A percentile compares a stretch with the other conserved stretches of the same genome.
These are phyloP conservation scores for Isabelozyma pseudorhagii DNA, from an alignment of 805 yeast genomes.

Conservation along the genomic window DNA sequence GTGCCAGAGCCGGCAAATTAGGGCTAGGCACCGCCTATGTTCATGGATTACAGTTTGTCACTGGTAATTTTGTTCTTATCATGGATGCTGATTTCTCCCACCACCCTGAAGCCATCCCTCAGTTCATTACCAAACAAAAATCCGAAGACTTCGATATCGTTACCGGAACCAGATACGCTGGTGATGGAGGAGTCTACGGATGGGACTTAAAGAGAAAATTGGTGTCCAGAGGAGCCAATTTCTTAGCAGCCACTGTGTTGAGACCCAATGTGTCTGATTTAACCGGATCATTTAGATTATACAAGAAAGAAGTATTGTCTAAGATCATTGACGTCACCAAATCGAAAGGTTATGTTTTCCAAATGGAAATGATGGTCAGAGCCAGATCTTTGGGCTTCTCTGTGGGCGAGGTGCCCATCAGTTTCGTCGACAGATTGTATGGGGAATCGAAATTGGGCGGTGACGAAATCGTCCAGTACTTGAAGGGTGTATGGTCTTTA, in stretches of 20 bases:
- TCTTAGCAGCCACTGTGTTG: constrained; percentile 66
- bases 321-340: constrained; percentile 64
- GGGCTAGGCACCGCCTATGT: constrained; percentile 82
- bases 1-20: constrained; percentile 73
- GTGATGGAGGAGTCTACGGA: constrained; percentile 79
- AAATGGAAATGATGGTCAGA: constrained; percentile 86
- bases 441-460: constrained; percentile 81
- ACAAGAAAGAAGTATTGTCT: constrained; percentile 65
- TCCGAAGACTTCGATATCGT: constrained; percentile 49
- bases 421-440: constrained; percentile 73
- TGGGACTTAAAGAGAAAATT: constrained; percentile 81
- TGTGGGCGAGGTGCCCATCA: constrained; percentile 76
- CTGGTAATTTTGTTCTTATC: constrained; percentile 72
- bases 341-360: constrained; percentile 80
- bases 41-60: constrained; percentile 67
- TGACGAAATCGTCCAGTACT: constrained; percentile 73
- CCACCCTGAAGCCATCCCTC: constrained; percentile 77
- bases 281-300: constrained; percentile 74
- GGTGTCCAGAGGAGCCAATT: constrained; percentile 78
- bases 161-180: constrained; percentile 68
- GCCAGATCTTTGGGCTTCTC: constrained; percentile 71
- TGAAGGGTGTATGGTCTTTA: constrained; percentile 72
- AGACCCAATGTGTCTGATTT: constrained; percentile 72
- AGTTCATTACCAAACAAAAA: constrained; percentile 65
- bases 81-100: constrained; percentile 87